Conservation (phyloP, 176 grass and related monocot species). For the Poa annua region DNA sequence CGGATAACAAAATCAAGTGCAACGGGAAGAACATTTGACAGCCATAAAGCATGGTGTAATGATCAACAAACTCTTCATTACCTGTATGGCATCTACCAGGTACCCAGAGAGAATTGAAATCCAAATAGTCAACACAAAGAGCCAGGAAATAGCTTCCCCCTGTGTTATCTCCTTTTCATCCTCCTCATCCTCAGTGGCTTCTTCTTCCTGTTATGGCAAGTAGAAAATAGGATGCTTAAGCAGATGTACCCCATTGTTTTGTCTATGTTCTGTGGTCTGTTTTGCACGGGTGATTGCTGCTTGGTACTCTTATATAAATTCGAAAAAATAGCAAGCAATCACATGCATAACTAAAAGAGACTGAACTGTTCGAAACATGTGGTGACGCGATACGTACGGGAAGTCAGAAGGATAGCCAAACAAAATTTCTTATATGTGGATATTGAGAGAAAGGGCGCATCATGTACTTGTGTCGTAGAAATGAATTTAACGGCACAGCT, state of each 20-base stretch:
- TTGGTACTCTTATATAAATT: background rate
- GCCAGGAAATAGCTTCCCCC: conserved; percentile 85
- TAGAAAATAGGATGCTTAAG: conserved; percentile 27
- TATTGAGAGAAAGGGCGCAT: conserved; percentile 29
- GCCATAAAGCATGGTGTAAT: conserved; percentile 11
- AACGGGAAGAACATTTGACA: conserved; percentile 20
- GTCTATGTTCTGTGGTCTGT: conserved; percentile 10
- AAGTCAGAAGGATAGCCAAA: conserved; percentile 8
- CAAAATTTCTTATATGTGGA: conserved; percentile 1
- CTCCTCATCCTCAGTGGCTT: conserved; percentile 48
- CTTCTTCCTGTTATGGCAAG: conserved; percentile 62
- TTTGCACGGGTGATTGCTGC: background rate
- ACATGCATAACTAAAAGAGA: background rate
- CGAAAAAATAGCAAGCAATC: background rate
- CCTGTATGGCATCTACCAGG: conserved; percentile 97
- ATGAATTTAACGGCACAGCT: background rate
- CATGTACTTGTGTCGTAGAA: background rate
- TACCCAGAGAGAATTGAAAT: conserved; percentile 96
- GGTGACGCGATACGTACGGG: background rate
- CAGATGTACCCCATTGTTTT: background rate
- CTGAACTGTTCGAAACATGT: background rate
- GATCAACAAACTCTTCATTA: conserved; percentile 43
- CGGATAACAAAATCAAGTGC: background rate
- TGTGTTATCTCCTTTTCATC: conserved; percentile 87
- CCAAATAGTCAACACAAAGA: conserved; percentile 90